Percentiles rank a stretch among this genome's conserved stretches.
Evolutionary conservation across 2,329 filamentous ascomycete species (phyloP).

Genomic region (Penicillium sp.): DNA sequence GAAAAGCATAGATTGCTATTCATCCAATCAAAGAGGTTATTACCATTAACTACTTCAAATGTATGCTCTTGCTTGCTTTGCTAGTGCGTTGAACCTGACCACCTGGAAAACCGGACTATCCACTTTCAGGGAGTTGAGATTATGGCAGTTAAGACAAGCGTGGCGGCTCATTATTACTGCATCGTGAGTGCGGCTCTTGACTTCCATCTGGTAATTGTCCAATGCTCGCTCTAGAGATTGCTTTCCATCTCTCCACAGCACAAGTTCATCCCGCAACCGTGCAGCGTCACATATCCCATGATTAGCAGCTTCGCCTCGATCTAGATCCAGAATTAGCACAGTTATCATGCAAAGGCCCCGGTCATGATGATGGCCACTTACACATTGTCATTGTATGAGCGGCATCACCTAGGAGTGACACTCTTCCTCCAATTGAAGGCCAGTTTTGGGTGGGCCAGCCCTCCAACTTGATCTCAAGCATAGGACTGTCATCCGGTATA

Average conservation of each 20-base stretch:
- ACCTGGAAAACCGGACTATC: background rate
- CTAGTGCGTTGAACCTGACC: background rate
- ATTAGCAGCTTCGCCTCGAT: background rate
- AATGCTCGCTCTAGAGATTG: background rate
- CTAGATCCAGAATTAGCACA: background rate
- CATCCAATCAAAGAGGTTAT: background rate
- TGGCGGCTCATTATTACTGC: background rate
- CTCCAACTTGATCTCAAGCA: background rate
- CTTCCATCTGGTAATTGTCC: background rate
- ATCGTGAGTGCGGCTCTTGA: background rate
- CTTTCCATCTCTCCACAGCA: background rate
- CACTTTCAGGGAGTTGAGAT: background rate
- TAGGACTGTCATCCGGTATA: background rate
- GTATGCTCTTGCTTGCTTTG: background rate
- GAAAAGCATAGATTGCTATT: too few relatives aligned
- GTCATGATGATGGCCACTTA: background rate
- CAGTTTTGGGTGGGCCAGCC: background rate
- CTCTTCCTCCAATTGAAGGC: background rate
- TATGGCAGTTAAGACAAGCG: background rate
- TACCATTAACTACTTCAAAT: background rate
- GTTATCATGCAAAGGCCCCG: background rate
- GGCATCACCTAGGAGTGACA: background rate
- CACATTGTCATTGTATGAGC: constrained; percentile 1
- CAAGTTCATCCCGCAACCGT: background rate
- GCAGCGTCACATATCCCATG: background rate